Percentiles rank a stretch among this genome's conserved stretches.
phyloP scores from a whole-genome alignment of 2,329 filamentous ascomycete species.

The Pseudocercospora fijiensis region DNA sequence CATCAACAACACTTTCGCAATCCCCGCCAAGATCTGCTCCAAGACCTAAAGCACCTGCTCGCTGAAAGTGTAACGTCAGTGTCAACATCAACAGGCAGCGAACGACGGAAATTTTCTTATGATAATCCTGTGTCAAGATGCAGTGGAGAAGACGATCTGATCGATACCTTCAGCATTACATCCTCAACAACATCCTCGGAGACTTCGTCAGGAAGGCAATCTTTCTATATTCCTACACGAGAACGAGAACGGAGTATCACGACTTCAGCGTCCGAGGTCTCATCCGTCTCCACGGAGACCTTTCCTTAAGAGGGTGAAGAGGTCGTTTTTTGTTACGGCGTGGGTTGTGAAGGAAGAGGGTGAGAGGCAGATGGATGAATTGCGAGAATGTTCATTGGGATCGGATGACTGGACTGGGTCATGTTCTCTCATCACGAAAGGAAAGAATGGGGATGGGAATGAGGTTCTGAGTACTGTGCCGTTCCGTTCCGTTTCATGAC shows the following conservation, averaged over 20 bases:
- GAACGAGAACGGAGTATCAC: not conserved
- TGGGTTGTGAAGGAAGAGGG: not conserved
- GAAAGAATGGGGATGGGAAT: not conserved
- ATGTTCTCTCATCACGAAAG: not conserved
- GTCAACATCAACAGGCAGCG: not conserved
- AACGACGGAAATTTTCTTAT: not conserved
- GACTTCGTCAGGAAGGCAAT: not conserved
- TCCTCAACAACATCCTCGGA: not conserved
- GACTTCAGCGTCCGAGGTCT: not conserved
- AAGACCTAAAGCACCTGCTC: conserved; percentile 3
- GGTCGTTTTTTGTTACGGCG: not conserved
- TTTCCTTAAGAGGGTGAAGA: not conserved
- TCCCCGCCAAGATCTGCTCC: conserved; percentile 14
- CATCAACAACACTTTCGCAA: conserved; percentile 6
- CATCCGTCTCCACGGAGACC: not conserved
- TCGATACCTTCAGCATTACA: not conserved
- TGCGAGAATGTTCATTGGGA: not conserved
- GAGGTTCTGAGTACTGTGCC: too few relatives aligned
- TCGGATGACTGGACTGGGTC: not conserved
- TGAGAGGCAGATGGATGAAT: too few relatives aligned
- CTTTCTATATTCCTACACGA: not conserved
- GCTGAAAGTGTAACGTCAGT: conserved; percentile 8
- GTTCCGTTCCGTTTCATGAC: too few relatives aligned
- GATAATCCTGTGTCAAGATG: too few relatives aligned
- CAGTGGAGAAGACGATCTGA: not conserved